These are phyloP conservation scores for Colletotrichum neosansevieriae DNA, from an alignment of 2,329 filamentous ascomycete genomes.

Conservation along the genomic window DNA sequence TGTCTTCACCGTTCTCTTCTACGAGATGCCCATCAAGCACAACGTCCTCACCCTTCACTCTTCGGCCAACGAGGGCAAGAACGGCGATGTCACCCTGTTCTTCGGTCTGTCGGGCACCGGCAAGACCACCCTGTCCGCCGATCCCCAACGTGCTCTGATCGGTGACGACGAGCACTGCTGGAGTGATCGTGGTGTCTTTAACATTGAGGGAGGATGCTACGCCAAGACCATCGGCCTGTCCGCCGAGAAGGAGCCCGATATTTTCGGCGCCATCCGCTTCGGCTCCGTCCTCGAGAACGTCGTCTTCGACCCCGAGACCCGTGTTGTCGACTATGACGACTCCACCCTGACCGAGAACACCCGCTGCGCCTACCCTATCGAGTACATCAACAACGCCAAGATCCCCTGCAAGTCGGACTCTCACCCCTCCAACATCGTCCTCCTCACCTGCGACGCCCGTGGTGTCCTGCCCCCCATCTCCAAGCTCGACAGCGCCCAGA, in stretches of 20 bases:
- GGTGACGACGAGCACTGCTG: constrained; percentile 99
- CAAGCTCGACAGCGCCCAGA: constrained; percentile 93
- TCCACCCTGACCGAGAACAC: constrained; percentile 97
- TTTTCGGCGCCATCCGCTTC: constrained; percentile 94
- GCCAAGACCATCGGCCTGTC: constrained; percentile 98
- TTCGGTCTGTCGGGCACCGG: constrained; percentile 98
- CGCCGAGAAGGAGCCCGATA: constrained; percentile 98
- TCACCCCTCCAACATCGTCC: constrained; percentile 95
- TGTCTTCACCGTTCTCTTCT: constrained; percentile 98
- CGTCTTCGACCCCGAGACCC: constrained; percentile 91
- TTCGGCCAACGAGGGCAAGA: constrained; percentile 95
- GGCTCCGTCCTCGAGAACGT: constrained; percentile 98
- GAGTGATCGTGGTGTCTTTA: constrained; percentile 97
- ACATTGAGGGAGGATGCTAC: constrained; percentile 99
- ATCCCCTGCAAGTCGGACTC: constrained; percentile 90
- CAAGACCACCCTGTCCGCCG: constrained; percentile 98
- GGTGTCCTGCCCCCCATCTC: constrained; percentile 98
- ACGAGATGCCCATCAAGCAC: constrained; percentile 99
- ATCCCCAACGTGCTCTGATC: constrained; percentile 95
- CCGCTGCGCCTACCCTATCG: constrained; percentile 97
- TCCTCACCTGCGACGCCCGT: constrained; percentile 97
- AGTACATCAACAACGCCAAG: constrained; percentile 99
- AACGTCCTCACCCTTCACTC: constrained; percentile 98
- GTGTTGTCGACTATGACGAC: constrained; percentile 96
- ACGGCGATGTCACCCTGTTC: constrained; percentile 98